phyloP scores from a whole-genome alignment of 805 yeast species.

The Clavispora vitiphila region DNA sequence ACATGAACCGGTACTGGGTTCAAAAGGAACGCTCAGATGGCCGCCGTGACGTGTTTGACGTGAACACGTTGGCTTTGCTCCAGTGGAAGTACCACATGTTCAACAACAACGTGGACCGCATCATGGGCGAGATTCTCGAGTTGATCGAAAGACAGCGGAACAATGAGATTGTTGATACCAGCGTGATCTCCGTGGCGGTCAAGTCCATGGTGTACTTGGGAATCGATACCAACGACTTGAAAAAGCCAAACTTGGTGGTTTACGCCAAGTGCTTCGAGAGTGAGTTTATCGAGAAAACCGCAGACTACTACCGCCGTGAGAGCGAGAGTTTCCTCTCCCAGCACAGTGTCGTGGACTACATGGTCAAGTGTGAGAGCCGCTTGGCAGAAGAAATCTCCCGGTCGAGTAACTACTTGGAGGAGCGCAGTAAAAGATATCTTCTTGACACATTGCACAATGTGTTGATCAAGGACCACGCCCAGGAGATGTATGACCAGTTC shows the following conservation, averaged over 20 bases:
- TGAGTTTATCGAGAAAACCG: conserved; percentile 67
- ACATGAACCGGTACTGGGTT: conserved; percentile 96
- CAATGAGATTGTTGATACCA: conserved; percentile 66
- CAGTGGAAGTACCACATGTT: conserved; percentile 88
- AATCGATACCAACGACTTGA: conserved; percentile 83
- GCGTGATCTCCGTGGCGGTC: conserved; percentile 65
- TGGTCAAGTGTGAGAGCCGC: conserved; percentile 78
- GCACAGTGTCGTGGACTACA: conserved; percentile 85
- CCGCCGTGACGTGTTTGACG: conserved; percentile 82
- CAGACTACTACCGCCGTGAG: conserved; percentile 63
- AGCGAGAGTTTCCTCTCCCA: conserved; percentile 59
- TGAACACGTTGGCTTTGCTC: conserved; percentile 78
- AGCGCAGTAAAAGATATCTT: conserved; percentile 73
- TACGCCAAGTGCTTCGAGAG: conserved; percentile 78
- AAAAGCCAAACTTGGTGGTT: conserved; percentile 75
- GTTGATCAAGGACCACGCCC: conserved; percentile 75
- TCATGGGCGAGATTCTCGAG: conserved; percentile 68
- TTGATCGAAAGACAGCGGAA: conserved; percentile 76
- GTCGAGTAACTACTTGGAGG: conserved; percentile 76
- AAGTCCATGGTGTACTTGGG: conserved; percentile 87
- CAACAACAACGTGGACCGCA: conserved; percentile 50
- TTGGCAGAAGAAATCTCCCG: conserved; percentile 79
- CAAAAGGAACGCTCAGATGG: conserved; percentile 94
- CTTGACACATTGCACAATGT: conserved; percentile 71
- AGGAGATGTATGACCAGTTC: conserved; percentile 72